Evolutionary conservation across 2,329 filamentous ascomycete genomes (phyloP).

Genomic region (Achaetomium macrosporum): DNA sequence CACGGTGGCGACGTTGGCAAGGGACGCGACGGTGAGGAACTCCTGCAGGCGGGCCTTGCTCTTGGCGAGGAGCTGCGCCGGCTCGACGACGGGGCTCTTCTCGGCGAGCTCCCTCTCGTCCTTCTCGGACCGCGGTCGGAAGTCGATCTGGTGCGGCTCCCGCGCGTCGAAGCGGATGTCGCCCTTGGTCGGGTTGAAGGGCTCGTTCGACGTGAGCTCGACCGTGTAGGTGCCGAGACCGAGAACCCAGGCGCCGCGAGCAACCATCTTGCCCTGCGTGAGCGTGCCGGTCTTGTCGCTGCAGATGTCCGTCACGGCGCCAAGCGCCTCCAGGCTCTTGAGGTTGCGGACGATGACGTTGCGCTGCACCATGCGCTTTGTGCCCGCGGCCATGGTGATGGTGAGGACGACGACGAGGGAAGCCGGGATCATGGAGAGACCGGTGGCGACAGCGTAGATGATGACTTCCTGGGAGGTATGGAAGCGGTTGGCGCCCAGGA

Average conservation of each 20-base stretch:
- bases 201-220: constrained; percentile 50
- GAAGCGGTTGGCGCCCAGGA: constrained; percentile 36
- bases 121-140: constrained; percentile 12
- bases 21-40: constrained; percentile 35
- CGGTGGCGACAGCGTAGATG: constrained; percentile 43
- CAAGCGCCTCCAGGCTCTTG: constrained; percentile 61
- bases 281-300: constrained; percentile 66
- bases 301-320: constrained; percentile 63
- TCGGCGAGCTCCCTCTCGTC: background rate
- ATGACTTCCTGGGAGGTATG: constrained; percentile 44
- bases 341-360: constrained; percentile 56
- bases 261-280: constrained; percentile 62
- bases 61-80: constrained; percentile 35
- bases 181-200: constrained; percentile 57
- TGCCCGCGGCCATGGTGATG: constrained; percentile 56
- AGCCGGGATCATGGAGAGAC: constrained; percentile 49
- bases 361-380: constrained; percentile 49
- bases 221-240: constrained; percentile 47
- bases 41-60: constrained; percentile 45
- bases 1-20: constrained; percentile 35
- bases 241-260: constrained; percentile 56
- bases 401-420: constrained; percentile 58
- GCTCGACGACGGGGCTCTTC: constrained; percentile 25
- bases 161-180: constrained; percentile 31
- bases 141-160: constrained; percentile 20